Evolutionary conservation across 208 protist genomes (phyloP).

Genomic region (Crithidia expoeki): DNA sequence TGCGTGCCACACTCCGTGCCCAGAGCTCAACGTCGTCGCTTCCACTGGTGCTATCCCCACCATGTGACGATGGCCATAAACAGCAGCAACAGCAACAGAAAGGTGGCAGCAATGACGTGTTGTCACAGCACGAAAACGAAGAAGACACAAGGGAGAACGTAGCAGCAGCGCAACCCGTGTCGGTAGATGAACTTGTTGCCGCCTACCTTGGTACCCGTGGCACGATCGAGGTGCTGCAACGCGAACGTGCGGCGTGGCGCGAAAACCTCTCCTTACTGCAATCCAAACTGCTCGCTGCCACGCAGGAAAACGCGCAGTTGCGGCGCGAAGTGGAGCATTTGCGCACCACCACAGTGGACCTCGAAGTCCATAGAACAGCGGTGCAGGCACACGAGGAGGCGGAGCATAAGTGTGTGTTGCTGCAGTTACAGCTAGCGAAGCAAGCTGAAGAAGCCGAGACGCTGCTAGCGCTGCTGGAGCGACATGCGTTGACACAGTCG

Average conservation of each 20-base stretch:
- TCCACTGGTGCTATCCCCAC: not conserved
- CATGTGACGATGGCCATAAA: not conserved
- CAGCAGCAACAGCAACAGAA: not conserved
- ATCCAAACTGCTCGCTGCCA: constrained; percentile 34
- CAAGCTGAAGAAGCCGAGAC: constrained; percentile 32
- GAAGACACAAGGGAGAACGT: not conserved
- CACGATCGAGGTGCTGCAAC: constrained; percentile 37
- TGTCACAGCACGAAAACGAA: not conserved
- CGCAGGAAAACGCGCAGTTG: constrained; percentile 51
- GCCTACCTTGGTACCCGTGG: constrained; percentile 27
- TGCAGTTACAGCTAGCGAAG: constrained; percentile 42
- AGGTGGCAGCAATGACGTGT: not conserved
- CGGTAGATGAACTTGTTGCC: constrained; percentile 32
- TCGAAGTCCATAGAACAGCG: constrained; percentile 33
- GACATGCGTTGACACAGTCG: constrained; percentile 8
- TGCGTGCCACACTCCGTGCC: constrained; percentile 15
- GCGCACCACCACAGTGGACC: constrained; percentile 42
- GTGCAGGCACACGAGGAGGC: constrained; percentile 38
- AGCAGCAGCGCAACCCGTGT: not conserved
- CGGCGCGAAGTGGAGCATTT: constrained; percentile 43
- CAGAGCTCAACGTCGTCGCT: not conserved
- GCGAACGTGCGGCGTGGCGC: constrained; percentile 41
- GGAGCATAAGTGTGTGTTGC: constrained; percentile 31
- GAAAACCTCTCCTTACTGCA: constrained; percentile 29
- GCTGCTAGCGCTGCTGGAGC: constrained; percentile 19